These are phyloP conservation scores for Triticum timopheevii DNA, from an alignment of 176 grass and related monocot genomes.

Conservation along the genomic window DNA sequence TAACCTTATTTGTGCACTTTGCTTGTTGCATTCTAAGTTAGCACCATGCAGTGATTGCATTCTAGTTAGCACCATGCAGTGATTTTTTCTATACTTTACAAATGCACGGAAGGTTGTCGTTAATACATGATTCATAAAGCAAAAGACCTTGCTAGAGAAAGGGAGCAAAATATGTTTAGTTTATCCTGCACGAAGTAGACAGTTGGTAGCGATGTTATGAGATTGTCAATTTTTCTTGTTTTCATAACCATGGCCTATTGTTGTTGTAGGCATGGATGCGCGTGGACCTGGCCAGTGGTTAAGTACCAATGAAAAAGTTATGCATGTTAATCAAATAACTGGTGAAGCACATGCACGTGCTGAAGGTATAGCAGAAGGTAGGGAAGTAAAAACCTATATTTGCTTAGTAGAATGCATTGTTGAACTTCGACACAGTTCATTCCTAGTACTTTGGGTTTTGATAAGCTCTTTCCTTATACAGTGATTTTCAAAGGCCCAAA, in stretches of 20 bases:
- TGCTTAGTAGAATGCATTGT: neutral
- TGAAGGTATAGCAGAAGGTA: constrained; percentile 83
- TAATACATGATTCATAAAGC: constrained; percentile 9
- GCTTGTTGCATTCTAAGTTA: neutral
- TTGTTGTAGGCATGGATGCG: constrained; percentile 43
- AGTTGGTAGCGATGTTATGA: neutral
- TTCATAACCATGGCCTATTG: constrained; percentile 3
- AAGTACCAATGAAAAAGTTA: constrained; percentile 77
- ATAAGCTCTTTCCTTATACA: constrained; percentile 31
- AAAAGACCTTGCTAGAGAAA: neutral
- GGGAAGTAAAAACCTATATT: constrained; percentile 9
- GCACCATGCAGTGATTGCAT: neutral
- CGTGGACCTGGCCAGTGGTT: constrained; percentile 64
- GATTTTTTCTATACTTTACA: neutral
- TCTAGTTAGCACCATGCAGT: neutral
- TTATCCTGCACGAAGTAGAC: neutral
- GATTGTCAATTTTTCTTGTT: constrained; percentile 13
- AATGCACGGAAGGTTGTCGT: neutral
- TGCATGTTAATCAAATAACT: constrained; percentile 61
- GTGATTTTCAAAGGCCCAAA: constrained; percentile 71
- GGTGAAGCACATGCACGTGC: constrained; percentile 71
- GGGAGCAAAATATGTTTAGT: neutral
- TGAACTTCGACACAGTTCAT: neutral
- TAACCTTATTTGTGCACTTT: constrained; percentile 10
- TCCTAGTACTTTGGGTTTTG: constrained; percentile 3